phyloP scores from a whole-genome alignment of 2,329 filamentous ascomycete species.

The Scortechinia acanthostroma region DNA sequence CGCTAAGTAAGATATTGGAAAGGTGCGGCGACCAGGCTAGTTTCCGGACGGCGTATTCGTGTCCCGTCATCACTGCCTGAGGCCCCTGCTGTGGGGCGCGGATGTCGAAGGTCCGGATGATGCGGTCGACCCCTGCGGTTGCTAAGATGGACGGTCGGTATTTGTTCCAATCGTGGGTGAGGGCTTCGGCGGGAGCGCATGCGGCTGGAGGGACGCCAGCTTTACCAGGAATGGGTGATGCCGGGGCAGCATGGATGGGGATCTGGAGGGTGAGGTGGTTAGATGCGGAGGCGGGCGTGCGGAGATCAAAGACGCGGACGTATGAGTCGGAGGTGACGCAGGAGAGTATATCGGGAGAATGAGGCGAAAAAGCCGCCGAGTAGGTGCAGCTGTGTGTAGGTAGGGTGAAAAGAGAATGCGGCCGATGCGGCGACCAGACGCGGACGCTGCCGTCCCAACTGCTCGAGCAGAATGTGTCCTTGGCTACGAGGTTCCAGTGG shows the following conservation, averaged over 20 bases:
- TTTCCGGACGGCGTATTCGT: constrained; percentile 82
- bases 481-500: constrained; percentile 83
- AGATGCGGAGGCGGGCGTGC: constrained; percentile 75
- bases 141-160: constrained; percentile 81
- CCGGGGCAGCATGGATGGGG: constrained; percentile 64
- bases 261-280: constrained; percentile 82
- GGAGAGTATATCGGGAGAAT: constrained; percentile 77
- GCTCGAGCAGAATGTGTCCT: constrained; percentile 82
- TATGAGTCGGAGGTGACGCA: constrained; percentile 85
- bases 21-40: constrained; percentile 90
- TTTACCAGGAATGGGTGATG: constrained; percentile 21
- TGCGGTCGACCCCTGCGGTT: constrained; percentile 79
- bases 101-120: constrained; percentile 85
- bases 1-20: constrained; percentile 78
- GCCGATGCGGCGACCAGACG: constrained; percentile 76
- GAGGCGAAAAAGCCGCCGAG: constrained; percentile 81
- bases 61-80: constrained; percentile 68
- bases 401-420: constrained; percentile 72
- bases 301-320: constrained; percentile 83
- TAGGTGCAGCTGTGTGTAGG: constrained; percentile 93
- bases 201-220: constrained; percentile 21
- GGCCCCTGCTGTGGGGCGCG: constrained; percentile 69
- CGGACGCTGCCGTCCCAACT: constrained; percentile 82
- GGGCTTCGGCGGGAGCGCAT: constrained; percentile 67
- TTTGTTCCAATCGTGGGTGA: constrained; percentile 99